Conservation (phyloP, 2,329 filamentous ascomycete species). For the Chaetothyriales sp. region DNA sequence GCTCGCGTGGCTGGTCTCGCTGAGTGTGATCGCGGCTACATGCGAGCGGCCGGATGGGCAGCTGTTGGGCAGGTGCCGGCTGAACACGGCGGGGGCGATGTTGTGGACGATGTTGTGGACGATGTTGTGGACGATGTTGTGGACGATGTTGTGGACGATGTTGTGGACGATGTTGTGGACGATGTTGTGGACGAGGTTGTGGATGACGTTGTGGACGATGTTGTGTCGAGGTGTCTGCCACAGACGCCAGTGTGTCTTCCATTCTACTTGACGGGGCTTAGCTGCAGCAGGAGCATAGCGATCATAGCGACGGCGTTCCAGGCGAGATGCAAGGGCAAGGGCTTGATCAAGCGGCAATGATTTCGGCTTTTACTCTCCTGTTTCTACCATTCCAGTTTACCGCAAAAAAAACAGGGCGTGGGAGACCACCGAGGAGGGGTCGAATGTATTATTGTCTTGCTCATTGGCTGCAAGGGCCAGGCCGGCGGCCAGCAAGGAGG, state of each 20-base stretch:
- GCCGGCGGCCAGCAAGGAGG: not conserved
- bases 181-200: not conserved
- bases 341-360: constrained; percentile 21
- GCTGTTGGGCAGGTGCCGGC: too few species aligned
- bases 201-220: not conserved
- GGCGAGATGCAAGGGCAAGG: constrained; percentile 4
- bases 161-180: not conserved
- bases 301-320: constrained; percentile 16
- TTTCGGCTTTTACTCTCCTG: constrained; percentile 15
- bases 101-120: not conserved
- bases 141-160: not conserved
- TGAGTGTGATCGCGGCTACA: not conserved
- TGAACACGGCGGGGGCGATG: not conserved
- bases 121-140: not conserved
- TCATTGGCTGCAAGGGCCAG: not conserved
- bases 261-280: constrained; percentile 2
- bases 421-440: not conserved
- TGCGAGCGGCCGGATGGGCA: not conserved
- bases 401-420: not conserved
- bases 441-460: not conserved
- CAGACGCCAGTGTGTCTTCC: not conserved
- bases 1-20: constrained; percentile 7
- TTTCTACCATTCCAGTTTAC: not conserved
- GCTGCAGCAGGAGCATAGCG: not conserved
- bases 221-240: not conserved